phyloP scores from a whole-genome alignment of 1,139 yeast species.

The Nakaseomyces nivariensis region DNA sequence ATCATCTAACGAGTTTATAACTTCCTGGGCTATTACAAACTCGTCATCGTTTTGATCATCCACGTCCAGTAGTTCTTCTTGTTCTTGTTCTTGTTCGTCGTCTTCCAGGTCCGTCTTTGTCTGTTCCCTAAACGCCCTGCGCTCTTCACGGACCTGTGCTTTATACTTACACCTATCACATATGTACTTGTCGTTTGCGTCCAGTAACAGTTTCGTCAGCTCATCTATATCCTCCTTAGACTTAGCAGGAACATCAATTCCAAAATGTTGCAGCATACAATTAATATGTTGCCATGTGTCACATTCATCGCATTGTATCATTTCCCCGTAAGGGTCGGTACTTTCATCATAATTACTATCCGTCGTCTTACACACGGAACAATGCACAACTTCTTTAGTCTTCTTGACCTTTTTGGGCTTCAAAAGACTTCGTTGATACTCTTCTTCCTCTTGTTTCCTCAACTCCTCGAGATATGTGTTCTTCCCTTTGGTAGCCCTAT shows the following conservation, averaged over 20 bases:
- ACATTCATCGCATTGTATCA: slow-evolving; percentile 76
- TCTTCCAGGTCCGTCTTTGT: slow-evolving; percentile 5
- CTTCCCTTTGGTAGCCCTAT: slow-evolving; percentile 21
- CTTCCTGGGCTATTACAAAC: slow-evolving; percentile 11
- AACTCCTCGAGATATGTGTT: slow-evolving; percentile 18
- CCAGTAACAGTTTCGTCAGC: slow-evolving; percentile 4
- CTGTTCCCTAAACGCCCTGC: slow-evolving; percentile 21
- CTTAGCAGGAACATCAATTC: not conserved
- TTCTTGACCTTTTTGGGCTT: slow-evolving; percentile 5
- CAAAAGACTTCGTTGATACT: not conserved
- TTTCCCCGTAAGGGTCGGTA: slow-evolving; percentile 49
- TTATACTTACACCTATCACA: slow-evolving; percentile 40
- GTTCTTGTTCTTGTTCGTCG: slow-evolving; percentile 10
- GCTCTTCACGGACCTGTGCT: slow-evolving; percentile 14
- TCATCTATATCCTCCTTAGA: not conserved
- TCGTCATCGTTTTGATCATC: slow-evolving; percentile 12
- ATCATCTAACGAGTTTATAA: slow-evolving; percentile 12
- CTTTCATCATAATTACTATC: slow-evolving; percentile 54
- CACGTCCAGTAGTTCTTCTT: slow-evolving; percentile 7
- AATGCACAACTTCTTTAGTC: slow-evolving; percentile 35
- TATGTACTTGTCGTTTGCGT: slow-evolving; percentile 37
- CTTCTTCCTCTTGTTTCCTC: slow-evolving; percentile 13
- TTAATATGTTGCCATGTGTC: slow-evolving; percentile 76
- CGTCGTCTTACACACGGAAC: slow-evolving; percentile 57
- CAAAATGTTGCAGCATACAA: slow-evolving; percentile 40